phyloP scores from a whole-genome alignment of 768 basidiomycete species.

The Auriscalpium vulgare region DNA sequence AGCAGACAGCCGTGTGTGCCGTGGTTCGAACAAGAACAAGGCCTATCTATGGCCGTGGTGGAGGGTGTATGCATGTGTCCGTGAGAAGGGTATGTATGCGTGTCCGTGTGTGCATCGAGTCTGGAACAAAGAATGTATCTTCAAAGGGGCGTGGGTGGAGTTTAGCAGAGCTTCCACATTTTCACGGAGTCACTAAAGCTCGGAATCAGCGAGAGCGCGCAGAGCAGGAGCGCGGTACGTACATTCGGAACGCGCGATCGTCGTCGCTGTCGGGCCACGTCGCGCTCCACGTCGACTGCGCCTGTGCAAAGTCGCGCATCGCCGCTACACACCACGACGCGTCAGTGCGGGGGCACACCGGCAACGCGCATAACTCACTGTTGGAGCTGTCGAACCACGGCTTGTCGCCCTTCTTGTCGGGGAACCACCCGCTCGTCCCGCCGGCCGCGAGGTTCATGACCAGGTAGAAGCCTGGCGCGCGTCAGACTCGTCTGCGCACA shows the following conservation, averaged over 20 bases:
- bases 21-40: no score
- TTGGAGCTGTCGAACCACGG: conserved; percentile 57
- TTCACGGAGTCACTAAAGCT: conserved; percentile 25
- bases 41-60: no score
- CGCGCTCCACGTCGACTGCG: conserved; percentile 58
- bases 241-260: conserved; percentile 66
- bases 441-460: conserved; percentile 77
- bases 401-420: conserved; percentile 51
- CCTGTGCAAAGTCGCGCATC: conserved; percentile 61
- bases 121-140: no score
- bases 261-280: conserved; percentile 65
- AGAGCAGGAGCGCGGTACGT: conserved; percentile 10
- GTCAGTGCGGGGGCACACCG: not conserved
- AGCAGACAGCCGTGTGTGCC: no score
- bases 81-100: no score
- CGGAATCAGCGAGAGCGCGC: not conserved
- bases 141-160: no score
- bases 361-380: conserved; percentile 29
- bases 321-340: conserved; percentile 30
- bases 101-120: no score
- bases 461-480: conserved; percentile 61
- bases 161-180: conserved; percentile 26
- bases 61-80: no score
- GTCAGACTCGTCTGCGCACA: not conserved
- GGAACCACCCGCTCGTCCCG: conserved; percentile 67